Evolutionary conservation across 371 early-diverging fungal species (phyloP).

Genomic region (Thermomucor indicae-seudaticae): DNA sequence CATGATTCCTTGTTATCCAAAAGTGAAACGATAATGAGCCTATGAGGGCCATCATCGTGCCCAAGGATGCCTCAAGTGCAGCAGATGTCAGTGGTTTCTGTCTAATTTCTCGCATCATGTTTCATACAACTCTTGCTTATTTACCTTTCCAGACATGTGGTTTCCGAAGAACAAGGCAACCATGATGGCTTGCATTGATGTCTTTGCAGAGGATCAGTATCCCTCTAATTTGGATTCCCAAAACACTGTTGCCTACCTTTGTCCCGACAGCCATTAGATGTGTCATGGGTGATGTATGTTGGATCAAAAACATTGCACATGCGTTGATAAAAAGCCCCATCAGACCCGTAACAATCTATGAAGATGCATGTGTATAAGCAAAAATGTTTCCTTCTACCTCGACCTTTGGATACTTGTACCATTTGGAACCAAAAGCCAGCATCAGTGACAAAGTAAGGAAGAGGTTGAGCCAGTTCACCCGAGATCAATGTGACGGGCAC

Average conservation of each 20-base stretch:
- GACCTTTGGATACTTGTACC: conserved; percentile 1
- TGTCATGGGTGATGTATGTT: conserved; percentile 7
- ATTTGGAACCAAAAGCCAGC: conserved; percentile 18
- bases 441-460: conserved; percentile 11
- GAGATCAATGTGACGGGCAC: conserved; percentile 2
- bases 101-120: too few relatives aligned
- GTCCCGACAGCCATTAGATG: conserved; percentile 6
- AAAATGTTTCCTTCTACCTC: background rate
- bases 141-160: background rate
- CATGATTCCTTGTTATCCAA: too few relatives aligned
- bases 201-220: background rate
- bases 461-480: conserved; percentile 10
- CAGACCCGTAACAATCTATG: conserved; percentile 8
- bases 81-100: background rate
- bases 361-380: background rate
- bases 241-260: conserved; percentile 4
- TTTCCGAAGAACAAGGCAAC: background rate
- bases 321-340: conserved; percentile 7
- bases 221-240: background rate
- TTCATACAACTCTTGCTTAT: background rate
- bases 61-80: background rate
- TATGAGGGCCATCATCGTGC: background rate
- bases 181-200: background rate
- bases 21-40: too few relatives aligned
- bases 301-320: conserved; percentile 10